Evolutionary conservation across 116 monocot species (phyloP).

Genomic region (Posidonia oceanica): DNA sequence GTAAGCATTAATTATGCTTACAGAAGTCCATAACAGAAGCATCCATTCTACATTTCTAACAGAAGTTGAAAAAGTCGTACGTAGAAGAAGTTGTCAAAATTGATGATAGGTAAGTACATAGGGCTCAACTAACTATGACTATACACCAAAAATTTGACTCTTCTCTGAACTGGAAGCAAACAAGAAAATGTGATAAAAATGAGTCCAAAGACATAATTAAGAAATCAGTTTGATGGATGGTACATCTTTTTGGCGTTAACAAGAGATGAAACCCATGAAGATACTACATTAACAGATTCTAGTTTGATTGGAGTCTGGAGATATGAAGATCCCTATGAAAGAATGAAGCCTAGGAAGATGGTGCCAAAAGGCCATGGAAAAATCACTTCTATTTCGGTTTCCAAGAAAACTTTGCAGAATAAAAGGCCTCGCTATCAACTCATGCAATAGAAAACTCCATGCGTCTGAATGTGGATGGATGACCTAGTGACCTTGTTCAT

Average conservation of each 20-base stretch:
- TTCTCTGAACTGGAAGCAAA: neutral
- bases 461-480: neutral
- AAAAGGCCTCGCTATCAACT: constrained; percentile 1
- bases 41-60: too few relatives aligned
- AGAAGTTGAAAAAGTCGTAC: too few relatives aligned
- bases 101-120: too few relatives aligned
- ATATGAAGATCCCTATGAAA: constrained; percentile 7
- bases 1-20: too few relatives aligned
- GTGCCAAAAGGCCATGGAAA: constrained; percentile 4
- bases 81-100: too few relatives aligned
- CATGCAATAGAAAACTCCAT: neutral
- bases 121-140: too few relatives aligned
- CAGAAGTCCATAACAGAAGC: too few relatives aligned
- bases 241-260: neutral
- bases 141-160: too few relatives aligned
- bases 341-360: constrained; percentile 6
- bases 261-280: neutral
- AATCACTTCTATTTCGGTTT: neutral
- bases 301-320: neutral
- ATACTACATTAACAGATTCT: neutral
- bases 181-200: neutral
- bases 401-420: constrained; percentile 8
- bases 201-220: neutral
- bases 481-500: neutral
- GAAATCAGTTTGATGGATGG: neutral